A percentile compares a stretch with the other conserved stretches of the same genome.
Evolutionary conservation across 2,329 filamentous ascomycete genomes (phyloP).

Genomic region (Penicillium sp.): DNA sequence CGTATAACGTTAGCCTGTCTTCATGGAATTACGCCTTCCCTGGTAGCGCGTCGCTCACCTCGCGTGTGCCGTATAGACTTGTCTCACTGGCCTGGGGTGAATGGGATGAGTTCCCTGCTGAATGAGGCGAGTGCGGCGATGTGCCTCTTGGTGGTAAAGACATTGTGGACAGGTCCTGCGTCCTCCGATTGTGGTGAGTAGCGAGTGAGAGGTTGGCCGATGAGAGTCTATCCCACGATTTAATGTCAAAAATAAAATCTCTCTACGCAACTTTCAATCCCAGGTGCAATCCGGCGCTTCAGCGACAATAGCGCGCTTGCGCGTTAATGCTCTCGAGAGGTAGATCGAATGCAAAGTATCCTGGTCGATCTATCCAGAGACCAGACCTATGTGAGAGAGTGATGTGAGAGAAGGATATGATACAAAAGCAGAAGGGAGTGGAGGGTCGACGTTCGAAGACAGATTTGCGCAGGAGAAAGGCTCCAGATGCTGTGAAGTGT

Average conservation of each 20-base stretch:
- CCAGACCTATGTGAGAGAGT: background rate
- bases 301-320: background rate
- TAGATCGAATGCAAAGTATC: background rate
- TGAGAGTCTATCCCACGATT: background rate
- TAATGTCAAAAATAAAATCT: background rate
- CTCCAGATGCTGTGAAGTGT: constrained; percentile 5
- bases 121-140: constrained; percentile 22
- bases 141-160: constrained; percentile 16
- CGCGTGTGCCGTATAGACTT: constrained; percentile 15
- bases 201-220: background rate
- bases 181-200: background rate
- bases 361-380: constrained; percentile 3
- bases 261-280: background rate
- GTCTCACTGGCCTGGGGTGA: constrained; percentile 20
- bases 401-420: background rate
- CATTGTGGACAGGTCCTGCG: constrained; percentile 18
- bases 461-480: background rate
- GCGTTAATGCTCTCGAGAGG: background rate
- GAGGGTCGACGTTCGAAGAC: background rate
- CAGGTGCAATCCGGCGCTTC: background rate
- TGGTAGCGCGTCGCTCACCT: constrained; percentile 9
- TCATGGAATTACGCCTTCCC: background rate
- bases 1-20: background rate
- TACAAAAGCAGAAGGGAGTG: background rate
- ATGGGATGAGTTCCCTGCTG: constrained; percentile 17